These are phyloP conservation scores for Hypomontagnella monticulosa DNA, from an alignment of 495 filamentous ascomycete species.

Conservation along the genomic window DNA sequence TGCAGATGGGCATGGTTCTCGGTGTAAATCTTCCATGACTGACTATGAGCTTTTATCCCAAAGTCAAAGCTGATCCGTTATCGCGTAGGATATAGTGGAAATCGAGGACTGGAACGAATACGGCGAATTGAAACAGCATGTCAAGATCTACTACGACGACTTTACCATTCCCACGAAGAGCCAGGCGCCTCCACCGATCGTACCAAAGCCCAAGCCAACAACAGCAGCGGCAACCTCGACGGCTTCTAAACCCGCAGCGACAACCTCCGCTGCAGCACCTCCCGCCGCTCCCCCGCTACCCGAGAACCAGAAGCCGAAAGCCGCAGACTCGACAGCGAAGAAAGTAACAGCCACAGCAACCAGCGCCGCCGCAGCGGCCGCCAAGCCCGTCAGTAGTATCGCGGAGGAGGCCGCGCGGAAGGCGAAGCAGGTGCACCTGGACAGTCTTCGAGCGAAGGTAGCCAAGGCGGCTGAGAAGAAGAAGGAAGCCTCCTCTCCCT, in stretches of 20 bases:
- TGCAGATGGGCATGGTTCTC: constrained; percentile 85
- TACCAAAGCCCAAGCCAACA: constrained; percentile 44
- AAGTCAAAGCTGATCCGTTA: neutral
- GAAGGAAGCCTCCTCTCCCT: neutral
- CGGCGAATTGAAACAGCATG: constrained; percentile 87
- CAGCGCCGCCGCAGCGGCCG: constrained; percentile 35
- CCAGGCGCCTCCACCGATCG: constrained; percentile 48
- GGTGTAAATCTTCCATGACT: constrained; percentile 69
- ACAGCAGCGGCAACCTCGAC: constrained; percentile 47
- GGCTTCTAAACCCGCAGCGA: constrained; percentile 47
- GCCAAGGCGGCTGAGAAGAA: constrained; percentile 29
- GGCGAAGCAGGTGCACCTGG: constrained; percentile 61
- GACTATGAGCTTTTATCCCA: neutral
- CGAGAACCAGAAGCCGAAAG: constrained; percentile 30
- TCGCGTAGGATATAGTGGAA: constrained; percentile 81
- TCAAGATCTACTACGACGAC: constrained; percentile 68
- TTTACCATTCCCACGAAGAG: constrained; percentile 57
- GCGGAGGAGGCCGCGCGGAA: constrained; percentile 77
- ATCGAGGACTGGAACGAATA: constrained; percentile 99
- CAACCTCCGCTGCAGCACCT: constrained; percentile 26
- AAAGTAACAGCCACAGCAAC: constrained; percentile 30
- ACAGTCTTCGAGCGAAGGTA: constrained; percentile 53
- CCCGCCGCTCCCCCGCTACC: constrained; percentile 41
- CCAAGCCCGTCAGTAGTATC: constrained; percentile 66
- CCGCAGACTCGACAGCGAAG: constrained; percentile 25